Evolutionary conservation across 2,329 filamentous ascomycete species (phyloP).

Genomic region (Xylariaceae sp.): DNA sequence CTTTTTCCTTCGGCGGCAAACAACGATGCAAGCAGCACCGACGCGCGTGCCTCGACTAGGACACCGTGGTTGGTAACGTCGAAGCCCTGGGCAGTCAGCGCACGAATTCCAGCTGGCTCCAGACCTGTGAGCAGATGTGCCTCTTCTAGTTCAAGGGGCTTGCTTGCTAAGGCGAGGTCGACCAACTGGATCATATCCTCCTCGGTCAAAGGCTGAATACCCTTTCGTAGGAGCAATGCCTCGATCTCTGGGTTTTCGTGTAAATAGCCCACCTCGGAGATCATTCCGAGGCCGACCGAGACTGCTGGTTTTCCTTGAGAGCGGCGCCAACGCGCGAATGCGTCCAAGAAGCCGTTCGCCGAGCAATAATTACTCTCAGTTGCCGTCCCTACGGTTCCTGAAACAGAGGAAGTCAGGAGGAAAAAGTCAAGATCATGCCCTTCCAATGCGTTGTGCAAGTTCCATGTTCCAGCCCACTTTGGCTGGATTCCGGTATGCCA

Average conservation of each 20-base stretch:
- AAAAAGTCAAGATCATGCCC: slow-evolving; percentile 32
- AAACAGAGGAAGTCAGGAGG: slow-evolving; percentile 26
- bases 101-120: slow-evolving; percentile 13
- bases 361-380: slow-evolving; percentile 36
- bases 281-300: slow-evolving; percentile 29
- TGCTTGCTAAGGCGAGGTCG: slow-evolving; percentile 18
- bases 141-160: slow-evolving; percentile 2
- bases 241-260: slow-evolving; percentile 29
- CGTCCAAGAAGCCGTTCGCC: slow-evolving; percentile 35
- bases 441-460: slow-evolving; percentile 22
- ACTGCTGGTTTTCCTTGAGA: slow-evolving; percentile 24
- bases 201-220: slow-evolving; percentile 22
- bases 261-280: slow-evolving; percentile 34
- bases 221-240: slow-evolving; percentile 17
- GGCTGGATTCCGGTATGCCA: slow-evolving; percentile 25
- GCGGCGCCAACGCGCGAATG: slow-evolving; percentile 27
- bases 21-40: slow-evolving; percentile 1
- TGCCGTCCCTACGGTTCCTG: slow-evolving; percentile 28
- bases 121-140: slow-evolving; percentile 22
- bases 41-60: slow-evolving; percentile 10
- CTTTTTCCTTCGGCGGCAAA: background rate
- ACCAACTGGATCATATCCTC: slow-evolving; percentile 25
- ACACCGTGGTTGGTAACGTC: slow-evolving; percentile 10
- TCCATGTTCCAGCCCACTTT: slow-evolving; percentile 24
- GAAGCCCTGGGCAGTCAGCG: slow-evolving; percentile 17